Percentiles rank a stretch among this genome's conserved stretches.
Evolutionary conservation across 768 basidiomycete genomes (phyloP).

Genomic region (Obba rivulosa): DNA sequence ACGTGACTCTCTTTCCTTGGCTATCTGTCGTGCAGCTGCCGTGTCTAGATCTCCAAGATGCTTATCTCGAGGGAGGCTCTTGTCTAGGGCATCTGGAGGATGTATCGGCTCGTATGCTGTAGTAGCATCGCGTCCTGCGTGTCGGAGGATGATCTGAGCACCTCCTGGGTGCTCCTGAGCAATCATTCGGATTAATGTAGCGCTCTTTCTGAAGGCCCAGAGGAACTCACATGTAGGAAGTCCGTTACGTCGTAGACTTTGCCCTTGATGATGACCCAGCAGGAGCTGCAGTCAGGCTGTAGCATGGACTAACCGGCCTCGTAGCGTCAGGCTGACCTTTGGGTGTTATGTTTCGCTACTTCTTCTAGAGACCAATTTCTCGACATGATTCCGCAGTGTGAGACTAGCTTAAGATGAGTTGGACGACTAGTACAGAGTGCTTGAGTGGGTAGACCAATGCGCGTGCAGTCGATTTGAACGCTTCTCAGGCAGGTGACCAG

Average conservation of each 20-base stretch:
- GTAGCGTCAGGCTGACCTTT: constrained; percentile 33
- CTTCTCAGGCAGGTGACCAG: too few species aligned
- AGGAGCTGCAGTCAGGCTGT: constrained; percentile 44
- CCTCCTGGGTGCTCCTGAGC: constrained; percentile 77
- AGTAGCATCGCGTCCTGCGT: constrained; percentile 85
- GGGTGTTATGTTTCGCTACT: constrained; percentile 54
- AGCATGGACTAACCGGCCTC: neutral
- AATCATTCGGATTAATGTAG: neutral
- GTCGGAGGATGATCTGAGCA: constrained; percentile 71
- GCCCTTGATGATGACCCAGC: constrained; percentile 80
- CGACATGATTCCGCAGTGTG: constrained; percentile 11
- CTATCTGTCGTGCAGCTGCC: constrained; percentile 37
- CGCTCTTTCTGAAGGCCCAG: neutral
- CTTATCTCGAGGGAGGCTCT: constrained; percentile 62
- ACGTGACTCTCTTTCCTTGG: constrained; percentile 47
- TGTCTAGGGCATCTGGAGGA: constrained; percentile 73
- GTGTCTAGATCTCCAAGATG: constrained; percentile 64
- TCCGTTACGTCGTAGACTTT: constrained; percentile 83
- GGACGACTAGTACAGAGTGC: too few species aligned
- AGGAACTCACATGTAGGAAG: constrained; percentile 53
- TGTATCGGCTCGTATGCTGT: constrained; percentile 76
- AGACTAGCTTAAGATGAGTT: too few species aligned
- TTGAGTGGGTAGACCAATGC: too few species aligned
- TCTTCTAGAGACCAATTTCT: constrained; percentile 47
- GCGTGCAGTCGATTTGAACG: too few species aligned